These are phyloP conservation scores for Clausena lansium DNA, from an alignment of 345 rosid species.

Conservation along the genomic window DNA sequence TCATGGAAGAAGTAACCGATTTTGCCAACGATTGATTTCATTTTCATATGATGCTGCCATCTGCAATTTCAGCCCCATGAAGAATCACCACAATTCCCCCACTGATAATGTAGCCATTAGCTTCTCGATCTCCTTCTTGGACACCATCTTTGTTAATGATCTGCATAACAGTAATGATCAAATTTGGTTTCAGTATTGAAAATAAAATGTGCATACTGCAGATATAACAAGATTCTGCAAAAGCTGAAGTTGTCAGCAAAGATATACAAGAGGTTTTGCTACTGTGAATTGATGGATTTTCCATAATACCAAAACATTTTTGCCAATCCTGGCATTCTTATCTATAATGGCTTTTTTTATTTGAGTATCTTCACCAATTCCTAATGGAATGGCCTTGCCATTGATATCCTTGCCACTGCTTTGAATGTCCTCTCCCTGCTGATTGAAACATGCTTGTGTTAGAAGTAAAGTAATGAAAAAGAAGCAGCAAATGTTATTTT, in stretches of 20 bases:
- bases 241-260: not conserved
- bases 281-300: not conserved
- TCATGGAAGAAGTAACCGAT: not conserved
- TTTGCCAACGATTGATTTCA: conserved; percentile 22
- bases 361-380: conserved; percentile 60
- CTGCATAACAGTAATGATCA: conserved; percentile 29
- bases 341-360: conserved; percentile 68
- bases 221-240: too few species aligned
- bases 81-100: conserved; percentile 68
- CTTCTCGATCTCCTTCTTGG: conserved; percentile 59
- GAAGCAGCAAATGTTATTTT: not conserved
- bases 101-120: conserved; percentile 62
- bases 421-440: conserved; percentile 29
- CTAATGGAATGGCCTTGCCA: conserved; percentile 40
- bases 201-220: not conserved
- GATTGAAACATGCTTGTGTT: conserved; percentile 1
- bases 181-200: not conserved
- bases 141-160: conserved; percentile 68
- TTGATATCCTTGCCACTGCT: conserved; percentile 17
- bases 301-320: conserved; percentile 49
- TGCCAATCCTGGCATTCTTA: conserved; percentile 82
- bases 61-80: conserved; percentile 49
- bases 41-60: conserved; percentile 47
- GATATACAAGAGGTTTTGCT: not conserved
- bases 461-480: not conserved